Conservation (phyloP, 129 eudicot genomes). For the Tanacetum coccineum region DNA sequence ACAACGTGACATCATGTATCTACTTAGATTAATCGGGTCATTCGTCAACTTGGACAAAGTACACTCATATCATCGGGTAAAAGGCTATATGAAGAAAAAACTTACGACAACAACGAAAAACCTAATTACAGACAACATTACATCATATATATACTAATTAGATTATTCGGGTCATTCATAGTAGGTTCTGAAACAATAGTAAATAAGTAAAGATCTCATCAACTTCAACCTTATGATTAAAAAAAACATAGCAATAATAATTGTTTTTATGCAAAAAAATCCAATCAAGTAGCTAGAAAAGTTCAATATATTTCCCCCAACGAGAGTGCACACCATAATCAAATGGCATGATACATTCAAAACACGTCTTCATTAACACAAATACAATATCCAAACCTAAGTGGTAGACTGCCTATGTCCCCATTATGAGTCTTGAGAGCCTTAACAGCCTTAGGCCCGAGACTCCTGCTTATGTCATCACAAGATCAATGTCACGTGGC, state of each 20-base stretch:
- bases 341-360: conserved; percentile 16
- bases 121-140: neutral
- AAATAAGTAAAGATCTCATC: neutral
- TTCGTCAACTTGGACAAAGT: neutral
- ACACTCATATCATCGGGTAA: neutral
- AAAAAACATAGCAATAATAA: neutral
- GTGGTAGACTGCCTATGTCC: conserved; percentile 87
- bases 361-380: conserved; percentile 14
- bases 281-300: neutral
- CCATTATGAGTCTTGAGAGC: conserved; percentile 76
- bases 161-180: neutral
- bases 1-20: neutral
- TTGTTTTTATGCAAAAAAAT: neutral
- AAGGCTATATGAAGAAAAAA: too few relatives aligned
- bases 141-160: neutral
- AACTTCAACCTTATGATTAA: conserved; percentile 2
- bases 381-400: conserved; percentile 7
- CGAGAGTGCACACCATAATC: conserved; percentile 10
- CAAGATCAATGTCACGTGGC: conserved; percentile 74
- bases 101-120: neutral
- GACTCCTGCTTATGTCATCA: conserved; percentile 77
- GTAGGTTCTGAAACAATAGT: neutral
- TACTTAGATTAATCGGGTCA: too few relatives aligned
- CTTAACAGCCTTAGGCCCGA: conserved; percentile 66
- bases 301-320: conserved; percentile 1